Percentiles rank a stretch among this genome's conserved stretches.
These are phyloP conservation scores for Plasmodium blacklocki DNA, from an alignment of 169 alveolate species.

Conservation along the genomic window DNA sequence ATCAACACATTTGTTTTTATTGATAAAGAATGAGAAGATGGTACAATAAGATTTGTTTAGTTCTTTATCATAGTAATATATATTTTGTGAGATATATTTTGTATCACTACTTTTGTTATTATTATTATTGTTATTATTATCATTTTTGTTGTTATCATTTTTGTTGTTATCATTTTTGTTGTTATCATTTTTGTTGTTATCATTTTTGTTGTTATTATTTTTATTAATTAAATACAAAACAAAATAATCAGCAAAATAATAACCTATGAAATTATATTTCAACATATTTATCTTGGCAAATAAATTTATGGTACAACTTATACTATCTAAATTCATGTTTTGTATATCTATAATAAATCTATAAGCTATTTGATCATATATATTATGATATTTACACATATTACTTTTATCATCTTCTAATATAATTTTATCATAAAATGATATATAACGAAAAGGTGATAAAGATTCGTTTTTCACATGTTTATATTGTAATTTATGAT, in stretches of 20 bases:
- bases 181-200: background rate
- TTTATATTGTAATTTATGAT: background rate
- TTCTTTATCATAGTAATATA: no score
- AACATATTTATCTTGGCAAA: slow-evolving; percentile 32
- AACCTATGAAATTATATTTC: slow-evolving; percentile 27
- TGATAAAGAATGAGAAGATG: no score
- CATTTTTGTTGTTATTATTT: background rate
- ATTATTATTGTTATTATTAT: no score
- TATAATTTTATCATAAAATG: background rate
- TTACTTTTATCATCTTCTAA: background rate
- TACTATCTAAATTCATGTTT: slow-evolving; percentile 17
- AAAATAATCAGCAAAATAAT: slow-evolving; percentile 53
- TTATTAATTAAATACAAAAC: background rate
- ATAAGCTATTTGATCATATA: slow-evolving; percentile 44
- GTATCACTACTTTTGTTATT: no score
- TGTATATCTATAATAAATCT: slow-evolving; percentile 39
- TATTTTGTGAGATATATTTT: no score
- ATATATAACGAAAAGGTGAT: background rate
- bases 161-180: no score
- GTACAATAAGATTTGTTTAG: no score
- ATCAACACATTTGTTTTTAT: no score
- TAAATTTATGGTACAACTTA: slow-evolving; percentile 50
- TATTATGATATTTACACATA: background rate
- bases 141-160: no score
- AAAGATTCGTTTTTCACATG: background rate